Base-by-base conservation (phyloP, 768 basidiomycete species). In the Phanerochaete sordida region DNA sequence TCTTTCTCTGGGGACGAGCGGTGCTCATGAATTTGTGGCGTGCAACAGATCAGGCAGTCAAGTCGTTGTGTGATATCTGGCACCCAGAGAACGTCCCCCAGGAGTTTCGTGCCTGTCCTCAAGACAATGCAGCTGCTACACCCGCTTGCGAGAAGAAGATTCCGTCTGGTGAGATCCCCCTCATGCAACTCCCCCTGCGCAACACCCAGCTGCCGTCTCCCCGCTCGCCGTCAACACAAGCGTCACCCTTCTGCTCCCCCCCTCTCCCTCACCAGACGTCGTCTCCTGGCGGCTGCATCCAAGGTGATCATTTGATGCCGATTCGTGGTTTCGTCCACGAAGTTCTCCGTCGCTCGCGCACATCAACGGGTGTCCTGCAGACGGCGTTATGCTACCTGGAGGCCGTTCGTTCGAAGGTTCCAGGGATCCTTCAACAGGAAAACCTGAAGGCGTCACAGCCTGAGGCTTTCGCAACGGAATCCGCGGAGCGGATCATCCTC, bases 351-450 rank as follows among this genome's bases (percentile, higher is more conserved):
- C 88, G 94, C 37, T 94, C 91, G 13, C 83, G 91, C 49, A 95
- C 93, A 0, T 90, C 91, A 4, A 90, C 87, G 45, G 84, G 81
- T 46, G 90, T 93, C 3, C 79, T 96, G 8, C 93, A 95, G 70
- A 90, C 92, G 0, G 93, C 94, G 0, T 75, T 93, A 0, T 93
- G 93, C 70, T 95, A 95, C 69, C 76, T 95, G 13, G 91, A 93
- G 72, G 91, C 89, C 3, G 81, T 93, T n/a, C 86, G 91, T 5
- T 69, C 76, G 27, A 87, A 83, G 69, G 74, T 95, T 13, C 85
- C 89, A 0, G 84, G 86, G 48, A 76, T 92, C 66, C 76, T 60
- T 70, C 74, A 49, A 72, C 70, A 56, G 78, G 82, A 65, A 64
- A 68, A 64, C 78, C 73, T 66, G 75, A 72, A 52, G 76, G 73